Evolutionary conservation across 2,329 filamentous ascomycete genomes (phyloP), one percentile per base, ranked within the genome.

Genomic region (Sarocladiaceae sp.): DNA sequence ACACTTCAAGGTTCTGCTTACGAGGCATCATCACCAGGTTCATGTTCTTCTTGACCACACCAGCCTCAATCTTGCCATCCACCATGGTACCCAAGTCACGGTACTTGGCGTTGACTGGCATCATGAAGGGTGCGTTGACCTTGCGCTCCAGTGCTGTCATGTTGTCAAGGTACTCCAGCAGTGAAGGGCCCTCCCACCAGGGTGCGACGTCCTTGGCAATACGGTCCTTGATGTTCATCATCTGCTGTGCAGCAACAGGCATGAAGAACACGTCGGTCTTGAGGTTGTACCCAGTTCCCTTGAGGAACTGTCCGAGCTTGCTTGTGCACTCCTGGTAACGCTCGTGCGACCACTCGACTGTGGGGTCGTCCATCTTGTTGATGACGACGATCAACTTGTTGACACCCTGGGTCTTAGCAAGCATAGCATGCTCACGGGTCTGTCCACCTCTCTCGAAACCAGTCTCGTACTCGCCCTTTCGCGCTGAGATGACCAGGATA

Each of bases 311-410:
- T 13, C 81, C 66, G 41, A 98, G 80, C 72, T 97, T 98, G 53
- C 82, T 82, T 3, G 82, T 90, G 66, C 93, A 98, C 68, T 98
- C 93, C 58, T 88, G 83, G 72, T 88, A 98, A 46, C 93, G 83
- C 32, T 87, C 86, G 56, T 96, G 81, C 45, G 86, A 93, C 94
- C 94, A 98, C 59, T 95, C 80, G 43, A 98, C 94, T 3, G 93
- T 98, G 10, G 84, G 74, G 62, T 98, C 93, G 61, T 98, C 93
- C 94, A 98, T 98, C 76, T 98, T 98, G 80, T 98, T 98, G 62
- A 96, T 90, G 44, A 78, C 93, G 23, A 98, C 83, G 35, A 97
- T 75, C 45, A 98, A 77, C 70, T 96, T 96, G 76, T 95, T 95
- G 48, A 98, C 93, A 67, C 93, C 93, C 63, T 95, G 91, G 1